Evolutionary conservation across 2,329 filamentous ascomycete genomes (phyloP), one percentile per base, ranked within the genome.

Genomic region (Fusarium paranaense): DNA sequence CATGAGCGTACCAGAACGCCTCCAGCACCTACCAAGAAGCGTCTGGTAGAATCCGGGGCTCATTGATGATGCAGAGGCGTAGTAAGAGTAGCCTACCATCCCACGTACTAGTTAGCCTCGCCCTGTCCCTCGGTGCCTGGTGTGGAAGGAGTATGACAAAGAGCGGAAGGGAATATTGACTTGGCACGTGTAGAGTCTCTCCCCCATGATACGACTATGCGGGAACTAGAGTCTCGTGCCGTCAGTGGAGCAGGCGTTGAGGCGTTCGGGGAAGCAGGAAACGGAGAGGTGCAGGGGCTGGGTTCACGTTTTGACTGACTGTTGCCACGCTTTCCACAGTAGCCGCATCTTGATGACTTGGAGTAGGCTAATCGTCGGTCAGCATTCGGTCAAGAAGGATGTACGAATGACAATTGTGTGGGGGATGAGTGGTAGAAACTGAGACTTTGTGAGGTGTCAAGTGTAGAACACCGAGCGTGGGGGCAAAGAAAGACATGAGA

Each of bases 1-100:
- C 58, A 97, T 85, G 10, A 95, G 85, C 32, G 85, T 90, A 18
- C 89, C 91, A 40, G 91, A 95, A 72, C 93, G 89, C 81, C 94
- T 92, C 93, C 93, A 97, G 71, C 92, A 93, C 73, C 93, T 90
- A 81, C 95, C 90, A 52, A 96, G 84, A 40, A 97, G 86, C 50
- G 81, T 84, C 80, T 96, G 92, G 78, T 97, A 97, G 77, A 94
- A 90, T 1, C 85, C 83, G 7, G 91, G 87, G 56, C 87, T 91
- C 77, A 96, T 82, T 27, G 86, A 89, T 52, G 86, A 87, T 59
- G 92, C 87, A 59, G 86, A 86, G 40, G 90, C 90, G 84, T 94
- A 95, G 82, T 95, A 95, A 32, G 91, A 93, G 78, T 89, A 92
- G 78, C 92, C 94, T 95, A 77, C 72, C 64, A 67, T 74, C 72